A percentile compares a stretch with the other conserved stretches of the same genome.
Evolutionary conservation across 768 basidiomycete species (phyloP).

Genomic region (Podaxis rugospora): DNA sequence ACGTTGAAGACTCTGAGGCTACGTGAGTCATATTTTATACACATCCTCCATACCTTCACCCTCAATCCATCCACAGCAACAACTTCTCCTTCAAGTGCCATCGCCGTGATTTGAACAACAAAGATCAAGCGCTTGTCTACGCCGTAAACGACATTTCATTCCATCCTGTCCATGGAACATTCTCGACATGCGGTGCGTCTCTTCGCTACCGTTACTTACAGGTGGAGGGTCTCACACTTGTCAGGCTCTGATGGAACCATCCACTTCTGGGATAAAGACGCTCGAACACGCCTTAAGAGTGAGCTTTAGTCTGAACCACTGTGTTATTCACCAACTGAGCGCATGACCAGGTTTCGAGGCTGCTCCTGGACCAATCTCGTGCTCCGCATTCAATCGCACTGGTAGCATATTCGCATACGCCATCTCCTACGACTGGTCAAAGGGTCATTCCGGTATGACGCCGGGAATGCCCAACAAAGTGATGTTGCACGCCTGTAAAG

Average conservation of each 20-base stretch:
- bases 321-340: background rate
- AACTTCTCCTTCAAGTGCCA: constrained; percentile 92
- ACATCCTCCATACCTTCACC: background rate
- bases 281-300: constrained; percentile 90
- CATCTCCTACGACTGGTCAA: constrained; percentile 91
- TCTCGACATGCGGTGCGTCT: constrained; percentile 67
- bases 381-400: constrained; percentile 82
- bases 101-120: constrained; percentile 52
- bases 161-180: constrained; percentile 82
- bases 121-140: constrained; percentile 69
- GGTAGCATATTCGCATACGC: constrained; percentile 91
- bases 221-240: background rate
- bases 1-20: constrained; percentile 80
- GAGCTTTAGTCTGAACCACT: constrained; percentile 16
- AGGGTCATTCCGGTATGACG: constrained; percentile 85
- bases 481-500: constrained; percentile 81
- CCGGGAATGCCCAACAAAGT: constrained; percentile 69
- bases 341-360: constrained; percentile 60
- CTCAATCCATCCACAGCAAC: constrained; percentile 33
- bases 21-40: constrained; percentile 35
- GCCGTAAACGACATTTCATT: constrained; percentile 86
- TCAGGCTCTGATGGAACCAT: constrained; percentile 80
- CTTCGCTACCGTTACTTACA: constrained; percentile 18
- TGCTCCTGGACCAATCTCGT: constrained; percentile 70
- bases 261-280: constrained; percentile 95